phyloP scores from a whole-genome alignment of 176 grass and related monocot genomes.

The Calamus simplicifolius region DNA sequence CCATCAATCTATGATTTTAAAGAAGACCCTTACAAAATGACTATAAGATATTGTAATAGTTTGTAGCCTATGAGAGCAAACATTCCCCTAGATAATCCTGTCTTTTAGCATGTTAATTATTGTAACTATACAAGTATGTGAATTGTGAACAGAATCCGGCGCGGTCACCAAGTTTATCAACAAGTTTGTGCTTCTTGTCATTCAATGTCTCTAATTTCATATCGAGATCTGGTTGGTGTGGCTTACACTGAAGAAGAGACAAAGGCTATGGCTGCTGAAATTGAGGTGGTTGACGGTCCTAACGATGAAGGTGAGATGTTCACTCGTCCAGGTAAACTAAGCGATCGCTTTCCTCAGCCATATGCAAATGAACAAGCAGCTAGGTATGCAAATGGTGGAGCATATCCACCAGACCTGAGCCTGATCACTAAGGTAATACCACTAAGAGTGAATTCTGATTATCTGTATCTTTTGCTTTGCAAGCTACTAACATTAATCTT shows the following conservation, averaged over 20 bases:
- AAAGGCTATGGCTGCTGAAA: constrained; percentile 97
- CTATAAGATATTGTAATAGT: too few species aligned
- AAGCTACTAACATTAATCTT: background rate
- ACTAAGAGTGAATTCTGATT: background rate
- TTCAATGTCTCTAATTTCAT: constrained; percentile 92
- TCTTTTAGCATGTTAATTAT: background rate
- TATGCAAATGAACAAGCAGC: constrained; percentile 95
- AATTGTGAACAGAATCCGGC: constrained; percentile 45
- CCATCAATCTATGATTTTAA: too few species aligned
- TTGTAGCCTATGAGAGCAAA: too few species aligned
- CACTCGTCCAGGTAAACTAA: constrained; percentile 77
- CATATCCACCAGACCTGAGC: constrained; percentile 87
- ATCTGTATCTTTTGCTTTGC: constrained; percentile 2
- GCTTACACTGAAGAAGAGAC: constrained; percentile 98
- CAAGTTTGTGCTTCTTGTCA: constrained; percentile 97
- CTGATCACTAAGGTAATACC: constrained; percentile 77
- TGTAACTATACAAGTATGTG: constrained; percentile 6
- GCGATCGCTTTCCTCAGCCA: constrained; percentile 84
- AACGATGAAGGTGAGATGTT: constrained; percentile 98
- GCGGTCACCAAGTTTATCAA: constrained; percentile 94
- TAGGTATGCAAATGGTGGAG: constrained; percentile 90
- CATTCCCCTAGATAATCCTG: too few species aligned
- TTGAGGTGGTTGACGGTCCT: constrained; percentile 91
- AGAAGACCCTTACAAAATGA: too few species aligned
- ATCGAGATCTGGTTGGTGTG: constrained; percentile 87